These are phyloP conservation scores for Apiospora aurea DNA, from an alignment of 2,329 filamentous ascomycete genomes.

Conservation along the genomic window DNA sequence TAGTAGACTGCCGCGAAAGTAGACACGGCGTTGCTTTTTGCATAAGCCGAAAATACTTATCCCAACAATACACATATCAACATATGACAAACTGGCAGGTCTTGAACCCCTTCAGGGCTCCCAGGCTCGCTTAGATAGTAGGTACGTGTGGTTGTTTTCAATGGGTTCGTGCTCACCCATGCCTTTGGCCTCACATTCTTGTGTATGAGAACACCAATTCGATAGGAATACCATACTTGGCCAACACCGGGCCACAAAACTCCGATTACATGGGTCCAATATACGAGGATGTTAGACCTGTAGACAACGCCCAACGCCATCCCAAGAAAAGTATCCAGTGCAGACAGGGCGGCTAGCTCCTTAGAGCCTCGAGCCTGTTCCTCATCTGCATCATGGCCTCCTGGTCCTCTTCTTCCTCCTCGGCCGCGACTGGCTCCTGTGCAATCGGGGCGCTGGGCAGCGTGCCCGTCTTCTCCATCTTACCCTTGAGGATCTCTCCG, in stretches of 20 bases:
- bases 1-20: neutral
- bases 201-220: constrained; percentile 1
- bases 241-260: constrained; percentile 6
- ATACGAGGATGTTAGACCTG: constrained; percentile 4
- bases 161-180: neutral
- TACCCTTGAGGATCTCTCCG: constrained; percentile 87
- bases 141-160: neutral
- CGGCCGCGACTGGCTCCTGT: constrained; percentile 62
- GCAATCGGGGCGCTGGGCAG: constrained; percentile 62
- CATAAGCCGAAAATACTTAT: neutral
- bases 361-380: constrained; percentile 85
- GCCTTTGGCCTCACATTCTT: neutral
- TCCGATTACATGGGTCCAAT: constrained; percentile 18
- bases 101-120: neutral
- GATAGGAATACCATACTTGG: constrained; percentile 5
- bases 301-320: constrained; percentile 20
- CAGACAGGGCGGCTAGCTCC: constrained; percentile 65
- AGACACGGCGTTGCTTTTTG: neutral
- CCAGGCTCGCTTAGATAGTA: neutral
- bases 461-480: constrained; percentile 69
- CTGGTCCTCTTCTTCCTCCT: constrained; percentile 82
- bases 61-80: neutral
- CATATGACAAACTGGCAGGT: neutral
- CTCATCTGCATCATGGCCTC: constrained; percentile 96
- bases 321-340: constrained; percentile 10